Evolutionary conservation across 2,329 filamentous ascomycete species (phyloP).

Genomic region (Penicillium sp.): DNA sequence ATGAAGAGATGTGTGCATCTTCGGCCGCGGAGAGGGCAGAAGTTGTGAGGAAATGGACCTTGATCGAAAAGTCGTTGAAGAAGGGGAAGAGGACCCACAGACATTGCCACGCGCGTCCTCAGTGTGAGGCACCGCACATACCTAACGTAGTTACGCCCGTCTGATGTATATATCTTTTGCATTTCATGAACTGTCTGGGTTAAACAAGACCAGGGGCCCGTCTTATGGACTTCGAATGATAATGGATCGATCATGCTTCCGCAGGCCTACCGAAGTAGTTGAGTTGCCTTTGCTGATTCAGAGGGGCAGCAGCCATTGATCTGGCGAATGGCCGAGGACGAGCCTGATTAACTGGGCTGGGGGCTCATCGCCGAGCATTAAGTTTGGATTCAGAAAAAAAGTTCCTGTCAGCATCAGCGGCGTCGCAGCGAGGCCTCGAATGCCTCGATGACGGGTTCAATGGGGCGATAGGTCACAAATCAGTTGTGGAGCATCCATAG

Average conservation of each 20-base stretch:
- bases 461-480: background rate
- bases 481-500: background rate
- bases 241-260: too few relatives aligned
- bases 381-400: background rate
- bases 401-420: background rate
- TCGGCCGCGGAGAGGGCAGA: constrained; percentile 16
- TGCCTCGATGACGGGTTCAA: background rate
- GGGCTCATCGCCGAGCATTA: background rate
- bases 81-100: background rate
- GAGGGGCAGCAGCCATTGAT: too few relatives aligned
- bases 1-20: constrained; percentile 23
- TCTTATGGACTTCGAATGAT: background rate
- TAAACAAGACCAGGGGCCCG: background rate
- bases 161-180: constrained; percentile 1
- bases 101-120: background rate
- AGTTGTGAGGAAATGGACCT: constrained; percentile 19
- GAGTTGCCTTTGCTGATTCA: too few relatives aligned
- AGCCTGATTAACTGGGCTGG: too few relatives aligned
- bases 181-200: background rate
- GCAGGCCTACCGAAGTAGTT: too few relatives aligned
- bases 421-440: too few relatives aligned
- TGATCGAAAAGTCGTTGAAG: constrained; percentile 16
- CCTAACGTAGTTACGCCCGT: background rate
- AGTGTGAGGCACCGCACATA: background rate
- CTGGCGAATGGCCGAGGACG: too few relatives aligned